phyloP scores from a whole-genome alignment of 2,329 filamentous ascomycete species.

The Trichoderma simmonsii region DNA sequence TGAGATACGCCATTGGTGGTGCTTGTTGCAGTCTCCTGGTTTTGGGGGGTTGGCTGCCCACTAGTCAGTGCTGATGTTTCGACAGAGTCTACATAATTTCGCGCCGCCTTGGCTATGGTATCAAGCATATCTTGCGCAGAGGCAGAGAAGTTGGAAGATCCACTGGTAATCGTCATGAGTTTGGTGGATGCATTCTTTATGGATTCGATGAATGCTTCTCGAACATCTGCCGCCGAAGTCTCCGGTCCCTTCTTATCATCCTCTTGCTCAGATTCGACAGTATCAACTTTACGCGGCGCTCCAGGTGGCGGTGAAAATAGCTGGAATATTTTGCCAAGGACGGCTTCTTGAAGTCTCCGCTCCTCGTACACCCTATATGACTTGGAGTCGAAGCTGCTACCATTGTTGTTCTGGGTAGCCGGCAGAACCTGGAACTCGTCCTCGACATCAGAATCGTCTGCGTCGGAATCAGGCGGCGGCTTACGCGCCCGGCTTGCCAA shows the following conservation, averaged over 20 bases:
- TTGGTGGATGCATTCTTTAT: slow-evolving; percentile 42
- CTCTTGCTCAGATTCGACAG: slow-evolving; percentile 19
- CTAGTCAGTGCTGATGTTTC: slow-evolving; percentile 24
- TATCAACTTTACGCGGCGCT: slow-evolving; percentile 29
- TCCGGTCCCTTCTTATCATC: slow-evolving; percentile 25
- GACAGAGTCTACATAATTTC: slow-evolving; percentile 46
- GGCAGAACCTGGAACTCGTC: slow-evolving; percentile 52
- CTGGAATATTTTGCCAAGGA: slow-evolving; percentile 52
- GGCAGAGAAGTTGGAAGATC: slow-evolving; percentile 32
- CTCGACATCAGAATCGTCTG: slow-evolving; percentile 52
- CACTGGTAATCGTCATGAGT: slow-evolving; percentile 42
- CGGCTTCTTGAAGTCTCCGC: slow-evolving; percentile 52
- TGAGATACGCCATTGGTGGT: not conserved
- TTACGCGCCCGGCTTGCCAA: slow-evolving; percentile 44
- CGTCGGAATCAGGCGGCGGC: slow-evolving; percentile 38
- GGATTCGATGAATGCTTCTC: slow-evolving; percentile 30
- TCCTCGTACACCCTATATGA: slow-evolving; percentile 50
- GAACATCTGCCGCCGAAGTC: slow-evolving; percentile 25
- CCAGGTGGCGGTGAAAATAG: slow-evolving; percentile 42
- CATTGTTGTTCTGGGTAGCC: slow-evolving; percentile 27
- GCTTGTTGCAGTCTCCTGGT: not conserved
- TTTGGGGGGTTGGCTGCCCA: not conserved
- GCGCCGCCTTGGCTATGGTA: slow-evolving; percentile 49
- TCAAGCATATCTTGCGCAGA: slow-evolving; percentile 48
- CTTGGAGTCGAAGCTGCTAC: slow-evolving; percentile 37